Conservation (phyloP, 2,329 filamentous ascomycete species). For the Monilinia fructigena region DNA sequence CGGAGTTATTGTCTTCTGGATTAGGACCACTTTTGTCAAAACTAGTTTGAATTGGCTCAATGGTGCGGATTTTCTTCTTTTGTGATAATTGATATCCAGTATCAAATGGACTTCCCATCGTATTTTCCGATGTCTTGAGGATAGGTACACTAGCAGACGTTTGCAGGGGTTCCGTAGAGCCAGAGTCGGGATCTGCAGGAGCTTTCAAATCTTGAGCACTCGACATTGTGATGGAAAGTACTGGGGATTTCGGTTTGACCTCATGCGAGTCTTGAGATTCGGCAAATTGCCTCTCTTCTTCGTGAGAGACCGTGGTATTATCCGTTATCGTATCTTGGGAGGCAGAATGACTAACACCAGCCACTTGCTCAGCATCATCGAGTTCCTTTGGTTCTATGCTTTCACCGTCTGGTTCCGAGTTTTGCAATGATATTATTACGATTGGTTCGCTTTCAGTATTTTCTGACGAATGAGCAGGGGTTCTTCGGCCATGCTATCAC, state of each 20-base stretch:
- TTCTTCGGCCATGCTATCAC: constrained; percentile 16
- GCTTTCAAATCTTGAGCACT: constrained; percentile 33
- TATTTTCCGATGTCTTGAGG: not conserved
- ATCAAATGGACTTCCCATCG: constrained; percentile 13
- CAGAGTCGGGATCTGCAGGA: constrained; percentile 11
- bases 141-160: constrained; percentile 10
- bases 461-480: not conserved
- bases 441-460: not conserved
- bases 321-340: not conserved
- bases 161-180: constrained; percentile 23
- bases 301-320: not conserved
- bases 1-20: constrained; percentile 52
- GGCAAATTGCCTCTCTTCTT: not conserved
- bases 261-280: constrained; percentile 13
- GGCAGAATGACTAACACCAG: not conserved
- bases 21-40: constrained; percentile 40
- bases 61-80: constrained; percentile 33
- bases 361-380: not conserved
- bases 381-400: not conserved
- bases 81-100: not conserved
- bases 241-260: constrained; percentile 26
- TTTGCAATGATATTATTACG: constrained; percentile 3
- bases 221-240: constrained; percentile 36
- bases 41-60: constrained; percentile 57
- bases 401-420: not conserved